phyloP scores from a whole-genome alignment of 2,329 filamentous ascomycete species.

The Tolypocladium pustulatum region DNA sequence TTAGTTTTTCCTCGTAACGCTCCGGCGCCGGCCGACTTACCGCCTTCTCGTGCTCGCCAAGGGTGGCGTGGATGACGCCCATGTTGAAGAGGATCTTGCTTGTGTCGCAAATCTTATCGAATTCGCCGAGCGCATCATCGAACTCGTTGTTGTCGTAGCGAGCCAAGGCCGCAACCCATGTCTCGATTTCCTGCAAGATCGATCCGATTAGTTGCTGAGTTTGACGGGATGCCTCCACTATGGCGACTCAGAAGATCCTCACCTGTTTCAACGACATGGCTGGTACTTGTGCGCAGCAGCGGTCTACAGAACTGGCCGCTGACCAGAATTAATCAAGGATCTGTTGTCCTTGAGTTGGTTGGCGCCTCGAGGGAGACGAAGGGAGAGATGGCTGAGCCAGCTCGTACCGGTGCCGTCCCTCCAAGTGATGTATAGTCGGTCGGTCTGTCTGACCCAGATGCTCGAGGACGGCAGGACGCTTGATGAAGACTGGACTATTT shows the following conservation, averaged over 20 bases:
- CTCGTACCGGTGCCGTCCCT: neutral
- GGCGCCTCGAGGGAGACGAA: neutral
- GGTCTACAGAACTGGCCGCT: neutral
- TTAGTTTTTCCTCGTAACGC: neutral
- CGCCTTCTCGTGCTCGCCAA: conserved; percentile 92
- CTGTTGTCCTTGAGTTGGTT: neutral
- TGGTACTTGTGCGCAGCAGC: conserved; percentile 4
- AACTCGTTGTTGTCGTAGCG: conserved; percentile 98
- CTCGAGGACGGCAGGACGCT: neutral
- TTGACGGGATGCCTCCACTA: neutral
- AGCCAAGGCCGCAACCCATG: conserved; percentile 84
- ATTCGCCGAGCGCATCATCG: conserved; percentile 74
- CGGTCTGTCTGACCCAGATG: neutral
- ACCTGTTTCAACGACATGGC: conserved; percentile 54
- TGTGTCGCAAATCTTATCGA: conserved; percentile 82
- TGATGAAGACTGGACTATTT: neutral
- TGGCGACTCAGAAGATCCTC: conserved; percentile 9
- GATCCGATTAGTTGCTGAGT: neutral
- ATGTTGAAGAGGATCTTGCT: conserved; percentile 99
- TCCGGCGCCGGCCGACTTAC: conserved; percentile 41
- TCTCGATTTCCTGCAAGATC: conserved; percentile 78
- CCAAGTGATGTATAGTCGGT: neutral
- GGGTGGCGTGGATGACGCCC: conserved; percentile 91
- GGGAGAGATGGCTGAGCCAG: neutral
- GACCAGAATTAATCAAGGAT: neutral